Base-by-base conservation (phyloP, 2,329 filamentous ascomycete species). In the Thielaviopsis populi region DNA sequence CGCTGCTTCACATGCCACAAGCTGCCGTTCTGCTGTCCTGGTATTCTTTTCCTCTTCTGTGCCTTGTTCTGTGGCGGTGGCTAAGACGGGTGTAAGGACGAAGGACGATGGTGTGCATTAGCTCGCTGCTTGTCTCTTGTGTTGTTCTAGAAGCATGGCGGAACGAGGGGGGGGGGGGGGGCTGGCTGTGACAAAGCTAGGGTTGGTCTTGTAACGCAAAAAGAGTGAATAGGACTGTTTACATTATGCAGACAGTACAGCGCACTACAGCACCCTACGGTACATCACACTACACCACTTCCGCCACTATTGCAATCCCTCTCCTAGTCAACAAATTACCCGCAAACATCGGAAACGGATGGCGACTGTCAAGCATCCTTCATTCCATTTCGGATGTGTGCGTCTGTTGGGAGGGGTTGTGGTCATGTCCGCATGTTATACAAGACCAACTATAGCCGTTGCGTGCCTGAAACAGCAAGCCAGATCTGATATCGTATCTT, bases 321-420 rank as follows among this genome's bases (percentile, higher is more conserved):
- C 24, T 15, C 3, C 24, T 33, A n/a, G 4, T 10, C 17, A 7
- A 7, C 22, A 54, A 30, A 33, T 30, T 53, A 30, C 8, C 22
- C 22, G 27, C 24, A 33, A 30, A 30, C 22, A 54, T 2, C 50
- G 17, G 27, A 33, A 17, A 30, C 50, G 27, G 17, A 54, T 33
- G 27, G 27, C 50, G 2, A 33, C 50, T 11, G 27, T n/a, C 6
- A 50, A 54, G 30, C 50, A 30, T 17, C 50, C 50, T 54, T 54
- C 24, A 54, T 54, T 54, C 50, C 8, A 54, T 54, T 54, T 54
- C 50, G 50, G 50, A 54, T 54, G 27, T 54, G 50, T 54, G 50
- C 50, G 27, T 54, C 50, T 54, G 50, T 30, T 54, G 24, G 27
- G 22, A 54, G 17, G 50, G 50, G 46, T 22, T 4, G 22, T 3